Evolutionary conservation across 2,329 filamentous ascomycete species (phyloP).

Genomic region (Fusarium brevicatenulatum): DNA sequence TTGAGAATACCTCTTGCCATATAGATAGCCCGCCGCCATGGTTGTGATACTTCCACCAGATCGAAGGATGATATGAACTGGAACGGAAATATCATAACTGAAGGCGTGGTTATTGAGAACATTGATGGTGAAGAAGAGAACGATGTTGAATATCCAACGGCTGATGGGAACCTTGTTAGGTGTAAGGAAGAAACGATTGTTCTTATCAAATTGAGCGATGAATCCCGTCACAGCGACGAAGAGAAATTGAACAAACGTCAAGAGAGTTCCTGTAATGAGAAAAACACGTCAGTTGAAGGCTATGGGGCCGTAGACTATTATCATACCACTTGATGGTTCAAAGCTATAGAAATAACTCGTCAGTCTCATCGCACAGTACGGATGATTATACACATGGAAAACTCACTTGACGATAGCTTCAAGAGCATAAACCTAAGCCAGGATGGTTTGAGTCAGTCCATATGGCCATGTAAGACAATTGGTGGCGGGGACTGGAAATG

Average conservation of each 20-base stretch:
- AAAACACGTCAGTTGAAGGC: conserved; percentile 26
- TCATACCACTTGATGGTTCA: conserved; percentile 81
- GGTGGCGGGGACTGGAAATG: not conserved
- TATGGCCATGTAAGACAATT: not conserved
- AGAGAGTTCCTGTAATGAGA: conserved; percentile 72
- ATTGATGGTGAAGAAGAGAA: conserved; percentile 93
- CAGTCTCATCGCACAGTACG: conserved; percentile 16
- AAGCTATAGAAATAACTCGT: conserved; percentile 62
- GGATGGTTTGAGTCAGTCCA: conserved; percentile 33
- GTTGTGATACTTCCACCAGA: conserved; percentile 97
- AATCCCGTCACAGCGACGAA: conserved; percentile 84
- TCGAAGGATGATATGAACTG: conserved; percentile 94
- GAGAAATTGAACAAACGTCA: conserved; percentile 90
- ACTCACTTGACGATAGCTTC: conserved; percentile 93
- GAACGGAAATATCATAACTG: conserved; percentile 94
- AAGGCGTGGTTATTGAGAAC: conserved; percentile 98
- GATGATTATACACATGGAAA: not conserved
- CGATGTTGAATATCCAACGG: conserved; percentile 88
- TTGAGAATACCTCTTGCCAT: conserved; percentile 84
- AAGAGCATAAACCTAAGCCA: conserved; percentile 84
- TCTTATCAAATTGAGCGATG: conserved; percentile 76
- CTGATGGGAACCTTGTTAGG: conserved; percentile 83
- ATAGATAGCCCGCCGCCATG: conserved; percentile 88
- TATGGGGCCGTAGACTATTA: not conserved
- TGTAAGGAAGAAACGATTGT: conserved; percentile 76